Conservation (phyloP, 2,329 filamentous ascomycete species). For the Trichoderma afroharzianum region DNA sequence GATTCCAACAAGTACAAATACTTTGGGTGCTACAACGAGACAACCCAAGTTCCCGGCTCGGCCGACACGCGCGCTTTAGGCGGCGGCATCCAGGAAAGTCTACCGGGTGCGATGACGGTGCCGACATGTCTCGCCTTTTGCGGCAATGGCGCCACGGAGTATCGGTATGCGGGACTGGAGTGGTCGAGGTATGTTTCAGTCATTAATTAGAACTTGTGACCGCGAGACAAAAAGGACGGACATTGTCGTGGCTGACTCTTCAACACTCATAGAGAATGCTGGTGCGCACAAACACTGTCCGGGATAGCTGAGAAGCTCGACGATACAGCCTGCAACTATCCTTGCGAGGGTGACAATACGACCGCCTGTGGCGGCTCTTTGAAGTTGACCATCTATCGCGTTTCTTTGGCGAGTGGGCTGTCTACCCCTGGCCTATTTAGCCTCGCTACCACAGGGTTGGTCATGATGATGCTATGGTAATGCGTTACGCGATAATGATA, state of each 20-base stretch:
- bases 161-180: constrained; percentile 53
- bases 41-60: constrained; percentile 41
- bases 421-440: neutral
- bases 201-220: neutral
- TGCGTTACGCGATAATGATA: neutral
- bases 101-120: constrained; percentile 48
- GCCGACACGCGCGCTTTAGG: constrained; percentile 45
- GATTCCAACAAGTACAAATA: constrained; percentile 37
- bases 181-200: constrained; percentile 41
- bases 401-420: constrained; percentile 19
- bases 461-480: neutral
- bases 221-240: neutral
- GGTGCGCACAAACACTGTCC: constrained; percentile 52
- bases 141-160: constrained; percentile 35
- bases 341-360: constrained; percentile 51
- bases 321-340: constrained; percentile 47
- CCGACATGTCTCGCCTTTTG: constrained; percentile 51
- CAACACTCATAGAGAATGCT: constrained; percentile 49
- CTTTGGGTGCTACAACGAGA: constrained; percentile 58
- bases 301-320: constrained; percentile 43
- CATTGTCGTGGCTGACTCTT: neutral
- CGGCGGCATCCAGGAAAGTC: constrained; percentile 39
- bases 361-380: constrained; percentile 53
- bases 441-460: neutral
- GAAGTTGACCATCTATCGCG: constrained; percentile 44